phyloP scores from a whole-genome alignment of 192 early-diverging fungal genomes.

The Dissophora ornata region DNA sequence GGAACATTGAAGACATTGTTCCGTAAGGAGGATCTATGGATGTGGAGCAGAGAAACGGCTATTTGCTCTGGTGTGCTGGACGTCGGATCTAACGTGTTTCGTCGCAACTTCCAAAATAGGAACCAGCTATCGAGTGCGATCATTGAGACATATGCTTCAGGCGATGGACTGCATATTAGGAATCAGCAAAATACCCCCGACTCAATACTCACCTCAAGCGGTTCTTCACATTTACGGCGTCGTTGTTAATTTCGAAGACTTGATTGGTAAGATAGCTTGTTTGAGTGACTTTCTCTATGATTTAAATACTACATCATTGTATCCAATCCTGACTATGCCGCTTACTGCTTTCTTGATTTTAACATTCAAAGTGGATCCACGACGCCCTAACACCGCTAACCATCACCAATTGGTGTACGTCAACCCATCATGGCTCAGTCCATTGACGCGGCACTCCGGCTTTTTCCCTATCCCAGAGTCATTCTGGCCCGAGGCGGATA shows the following conservation, averaged over 20 bases:
- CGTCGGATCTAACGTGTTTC: too few relatives aligned
- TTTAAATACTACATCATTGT: too few relatives aligned
- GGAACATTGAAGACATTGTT: background rate
- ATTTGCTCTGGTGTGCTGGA: too few relatives aligned
- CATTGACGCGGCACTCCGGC: slow-evolving; percentile 50
- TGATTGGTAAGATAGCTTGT: slow-evolving; percentile 56
- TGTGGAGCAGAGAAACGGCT: too few relatives aligned
- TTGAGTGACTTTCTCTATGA: too few relatives aligned
- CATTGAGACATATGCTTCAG: slow-evolving; percentile 68
- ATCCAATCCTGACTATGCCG: too few relatives aligned
- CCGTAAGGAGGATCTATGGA: too few relatives aligned
- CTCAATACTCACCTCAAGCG: slow-evolving; percentile 41
- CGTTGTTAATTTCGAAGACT: slow-evolving; percentile 72
- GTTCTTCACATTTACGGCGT: slow-evolving; percentile 65
- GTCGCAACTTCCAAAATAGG: too few relatives aligned
- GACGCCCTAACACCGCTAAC: slow-evolving; percentile 53
- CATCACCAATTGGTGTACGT: slow-evolving; percentile 38
- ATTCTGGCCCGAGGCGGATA: slow-evolving; percentile 71
- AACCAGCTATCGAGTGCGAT: slow-evolving; percentile 59
- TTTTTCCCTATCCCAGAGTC: slow-evolving; percentile 82
- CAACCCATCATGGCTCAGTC: slow-evolving; percentile 45
- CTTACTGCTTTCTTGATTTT: too few relatives aligned
- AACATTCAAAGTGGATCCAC: slow-evolving; percentile 27
- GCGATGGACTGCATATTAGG: slow-evolving; percentile 72
- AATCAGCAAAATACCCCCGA: slow-evolving; percentile 54